phyloP scores from a whole-genome alignment of 2,329 filamentous ascomycete genomes.

The Verticillium klebahnii region DNA sequence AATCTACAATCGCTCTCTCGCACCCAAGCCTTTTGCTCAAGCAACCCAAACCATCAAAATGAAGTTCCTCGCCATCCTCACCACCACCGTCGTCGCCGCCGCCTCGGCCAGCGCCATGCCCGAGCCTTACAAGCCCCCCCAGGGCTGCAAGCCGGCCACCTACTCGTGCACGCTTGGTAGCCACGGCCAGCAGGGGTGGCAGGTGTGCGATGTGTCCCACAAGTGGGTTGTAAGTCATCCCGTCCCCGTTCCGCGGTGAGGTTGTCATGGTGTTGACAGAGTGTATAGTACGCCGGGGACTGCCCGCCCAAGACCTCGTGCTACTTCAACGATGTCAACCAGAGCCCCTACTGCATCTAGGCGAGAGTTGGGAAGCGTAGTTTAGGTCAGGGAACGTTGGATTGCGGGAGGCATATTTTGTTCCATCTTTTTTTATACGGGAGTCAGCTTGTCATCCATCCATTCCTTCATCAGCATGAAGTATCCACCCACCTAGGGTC shows the following conservation, averaged over 20 bases:
- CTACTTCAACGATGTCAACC: constrained; percentile 27
- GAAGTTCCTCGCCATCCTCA: constrained; percentile 11
- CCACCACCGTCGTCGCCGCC: constrained; percentile 10
- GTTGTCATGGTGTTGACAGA: background rate
- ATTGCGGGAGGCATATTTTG: background rate
- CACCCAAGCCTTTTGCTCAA: background rate
- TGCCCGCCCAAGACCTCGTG: constrained; percentile 31
- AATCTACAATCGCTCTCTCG: background rate
- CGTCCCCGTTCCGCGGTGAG: background rate
- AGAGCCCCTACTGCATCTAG: constrained; percentile 29
- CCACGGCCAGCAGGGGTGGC: constrained; percentile 20
- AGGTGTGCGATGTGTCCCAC: constrained; percentile 23
- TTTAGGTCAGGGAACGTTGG: background rate
- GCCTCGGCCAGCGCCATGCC: constrained; percentile 9
- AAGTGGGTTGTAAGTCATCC: constrained; percentile 26
- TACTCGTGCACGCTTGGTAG: constrained; percentile 24
- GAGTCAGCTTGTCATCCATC: background rate
- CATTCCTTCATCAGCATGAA: background rate
- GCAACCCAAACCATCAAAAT: constrained; percentile 3
- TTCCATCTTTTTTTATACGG: background rate
- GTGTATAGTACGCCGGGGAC: constrained; percentile 22
- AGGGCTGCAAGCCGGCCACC: constrained; percentile 26
- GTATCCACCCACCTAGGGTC: background rate
- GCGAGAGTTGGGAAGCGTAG: background rate
- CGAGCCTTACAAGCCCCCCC: background rate